Base-by-base conservation (phyloP, 2,329 filamentous ascomycete species). In the Fusarium lyarnte region DNA sequence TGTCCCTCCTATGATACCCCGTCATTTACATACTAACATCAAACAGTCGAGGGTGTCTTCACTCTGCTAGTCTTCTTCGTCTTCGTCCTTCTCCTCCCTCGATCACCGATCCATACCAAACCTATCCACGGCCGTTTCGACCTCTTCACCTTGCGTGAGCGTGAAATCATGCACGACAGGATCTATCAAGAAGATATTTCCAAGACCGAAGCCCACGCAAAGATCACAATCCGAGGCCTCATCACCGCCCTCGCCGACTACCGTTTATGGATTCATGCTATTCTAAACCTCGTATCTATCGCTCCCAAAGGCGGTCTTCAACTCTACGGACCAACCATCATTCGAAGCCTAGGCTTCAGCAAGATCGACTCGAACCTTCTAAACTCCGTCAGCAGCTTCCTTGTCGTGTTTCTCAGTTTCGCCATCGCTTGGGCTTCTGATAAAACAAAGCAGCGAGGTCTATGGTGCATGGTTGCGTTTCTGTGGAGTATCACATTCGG, bases 291-390 rank as follows among this genome's bases (percentile, higher is more conserved):
- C 6, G 63, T 76, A 1, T 63, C 63, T 8, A 59, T 78, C 8
- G 73, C 74, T 5, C 74, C 75, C 17, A 78, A 77, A n/a, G 73
- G 74, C 4, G 75, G 74, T 2, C 58, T 78, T 35, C 75, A 76
- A 46, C 75, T 76, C 2, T 78, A 78, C 5, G 72, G 63, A 1
- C 70, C 75, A 3, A 69, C 72, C 1, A 69, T 78, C 5, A 76
- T 78, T 38, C 63, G 66, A 25, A 68, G 46, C 7, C 55, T 78
- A 4, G 76, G 76, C 0, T 78, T 78, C 43, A 69, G 63, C 41
- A 74, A 73, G 51, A 74, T 75, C 16, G 54, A 70, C 8, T 70
- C 76, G 1, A 77, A 78, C 16, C 60, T 77, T 4, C 31, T 78
- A 1, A 78, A 77, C 57, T 63, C 74, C 0, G 72, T 77, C 1